phyloP scores from a whole-genome alignment of 2,329 filamentous ascomycete genomes.

The Colletotrichum ledebouriae region DNA sequence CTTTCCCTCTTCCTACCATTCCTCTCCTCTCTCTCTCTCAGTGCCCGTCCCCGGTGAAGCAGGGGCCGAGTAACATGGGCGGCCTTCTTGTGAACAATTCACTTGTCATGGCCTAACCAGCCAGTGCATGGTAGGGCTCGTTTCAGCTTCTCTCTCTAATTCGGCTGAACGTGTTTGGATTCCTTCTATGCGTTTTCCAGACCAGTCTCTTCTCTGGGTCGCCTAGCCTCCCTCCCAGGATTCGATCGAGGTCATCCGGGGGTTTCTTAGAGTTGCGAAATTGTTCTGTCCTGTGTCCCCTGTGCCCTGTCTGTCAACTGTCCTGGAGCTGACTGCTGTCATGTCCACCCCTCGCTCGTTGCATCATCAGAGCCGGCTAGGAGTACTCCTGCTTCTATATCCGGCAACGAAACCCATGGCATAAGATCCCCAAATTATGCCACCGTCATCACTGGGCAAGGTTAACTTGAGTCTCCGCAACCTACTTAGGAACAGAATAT shows the following conservation, averaged over 20 bases:
- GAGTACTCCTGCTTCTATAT: constrained; percentile 65
- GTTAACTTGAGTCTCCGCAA: constrained; percentile 57
- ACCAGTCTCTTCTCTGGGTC: constrained; percentile 46
- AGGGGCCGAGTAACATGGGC: constrained; percentile 32
- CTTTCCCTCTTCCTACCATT: constrained; percentile 23
- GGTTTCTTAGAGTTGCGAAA: constrained; percentile 50
- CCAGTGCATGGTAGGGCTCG: constrained; percentile 57
- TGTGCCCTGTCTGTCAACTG: constrained; percentile 52
- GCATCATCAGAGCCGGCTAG: constrained; percentile 58
- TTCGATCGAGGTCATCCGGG: constrained; percentile 45
- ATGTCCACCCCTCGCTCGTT: constrained; percentile 53
- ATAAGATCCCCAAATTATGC: constrained; percentile 73
- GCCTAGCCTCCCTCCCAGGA: constrained; percentile 50
- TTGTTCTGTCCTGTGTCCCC: constrained; percentile 46
- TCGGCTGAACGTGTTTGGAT: constrained; percentile 54
- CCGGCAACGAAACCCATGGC: constrained; percentile 63
- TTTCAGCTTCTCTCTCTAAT: constrained; percentile 59
- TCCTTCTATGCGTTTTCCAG: constrained; percentile 57
- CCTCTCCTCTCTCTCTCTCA: constrained; percentile 12
- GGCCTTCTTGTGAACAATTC: constrained; percentile 48
- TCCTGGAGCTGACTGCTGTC: constrained; percentile 48
- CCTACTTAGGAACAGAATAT: constrained; percentile 60
- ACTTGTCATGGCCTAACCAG: constrained; percentile 55
- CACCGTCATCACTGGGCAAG: constrained; percentile 63
- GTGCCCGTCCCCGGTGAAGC: constrained; percentile 38